A percentile compares a stretch with the other conserved stretches of the same genome.
Evolutionary conservation across 2,329 filamentous ascomycete genomes (phyloP).

Genomic region (Paecilomyces dactylethromorphus): DNA sequence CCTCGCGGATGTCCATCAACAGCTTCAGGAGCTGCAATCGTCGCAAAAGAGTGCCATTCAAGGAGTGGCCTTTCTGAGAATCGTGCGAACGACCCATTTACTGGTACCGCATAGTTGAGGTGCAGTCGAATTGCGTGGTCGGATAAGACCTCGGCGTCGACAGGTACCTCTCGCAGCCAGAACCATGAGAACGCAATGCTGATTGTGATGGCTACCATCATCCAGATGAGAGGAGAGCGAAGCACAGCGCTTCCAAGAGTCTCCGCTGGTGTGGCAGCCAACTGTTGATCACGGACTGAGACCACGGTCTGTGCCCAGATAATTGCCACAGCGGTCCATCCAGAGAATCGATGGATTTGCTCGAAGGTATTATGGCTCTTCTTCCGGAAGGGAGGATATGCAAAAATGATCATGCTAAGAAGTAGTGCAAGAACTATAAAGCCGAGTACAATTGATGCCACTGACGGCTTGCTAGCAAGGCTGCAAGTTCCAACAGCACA

Average conservation of each 20-base stretch:
- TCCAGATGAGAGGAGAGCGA: constrained; percentile 12
- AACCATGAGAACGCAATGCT: constrained; percentile 16
- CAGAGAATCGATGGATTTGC: constrained; percentile 29
- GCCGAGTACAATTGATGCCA: background rate
- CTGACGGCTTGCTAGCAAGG: background rate
- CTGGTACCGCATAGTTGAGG: constrained; percentile 12
- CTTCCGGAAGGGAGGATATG: constrained; percentile 16
- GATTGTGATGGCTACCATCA: constrained; percentile 13
- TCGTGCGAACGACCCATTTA: constrained; percentile 11
- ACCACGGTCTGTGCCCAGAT: constrained; percentile 4
- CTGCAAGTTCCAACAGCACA: constrained; percentile 21
- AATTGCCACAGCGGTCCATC: constrained; percentile 20
- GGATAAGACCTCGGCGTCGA: constrained; percentile 14
- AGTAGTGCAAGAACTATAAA: background rate
- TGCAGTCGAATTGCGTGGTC: constrained; percentile 17
- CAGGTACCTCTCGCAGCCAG: constrained; percentile 12
- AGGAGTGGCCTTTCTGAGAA: constrained; percentile 12
- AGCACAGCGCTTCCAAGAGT: constrained; percentile 4
- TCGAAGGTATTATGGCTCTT: constrained; percentile 31
- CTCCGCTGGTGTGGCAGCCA: background rate
- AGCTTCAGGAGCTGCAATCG: constrained; percentile 9
- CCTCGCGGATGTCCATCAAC: background rate
- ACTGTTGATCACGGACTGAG: background rate
- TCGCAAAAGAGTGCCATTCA: constrained; percentile 18
- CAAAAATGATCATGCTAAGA: background rate